Base-by-base conservation (phyloP, 2,329 filamentous ascomycete genomes). In the Gaeumannomyces sp. region DNA sequence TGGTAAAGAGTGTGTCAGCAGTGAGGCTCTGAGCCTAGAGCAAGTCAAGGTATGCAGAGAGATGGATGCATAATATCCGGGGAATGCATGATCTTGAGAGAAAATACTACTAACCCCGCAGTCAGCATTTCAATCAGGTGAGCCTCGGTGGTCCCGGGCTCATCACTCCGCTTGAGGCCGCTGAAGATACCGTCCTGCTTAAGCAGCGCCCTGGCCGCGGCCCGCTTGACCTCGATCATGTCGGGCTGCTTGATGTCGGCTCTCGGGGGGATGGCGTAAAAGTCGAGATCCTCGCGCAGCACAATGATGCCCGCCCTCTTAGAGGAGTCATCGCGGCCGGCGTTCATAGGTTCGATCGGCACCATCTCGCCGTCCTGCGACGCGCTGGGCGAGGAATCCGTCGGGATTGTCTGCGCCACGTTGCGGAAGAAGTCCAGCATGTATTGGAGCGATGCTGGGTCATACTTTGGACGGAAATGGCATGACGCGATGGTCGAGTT, bases 111-210 rank as follows among this genome's bases (percentile, higher is more conserved):
- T 79, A 83, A 98, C 94, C 94, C 95, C 74, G 95, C 95, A 64
- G 95, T 99, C 77, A 99, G 79, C 95, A 99, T 99, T 81, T 99
- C 95, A 72, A 99, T 99, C 56, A 99, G 83, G 81, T 99, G 95
- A 70, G 97, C 95, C 78, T 99, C 95, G 0, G 95, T 99, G 25
- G 94, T 97, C 27, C 95, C 95, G 25, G 91, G 89, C 78, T 99
- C 95, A 71, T 99, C 93, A 72, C 94, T 98, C 75, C 94, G 92
- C 76, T 95, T 90, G 60, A 99, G 80, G 0, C 95, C 95, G 4
- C 93, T 97, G 75, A 99, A 99, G 71, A 99, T 99, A 61, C 95
- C 95, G 71, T 93, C 87, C 76, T 99, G 95, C 73, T 87, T 86
- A 70, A 97, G 83, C 69, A 99, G 78, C n/a, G 92, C 91, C 70